These are phyloP conservation scores for Solanum raphanifolium DNA, from an alignment of 257 asterid genomes.

Conservation along the genomic window DNA sequence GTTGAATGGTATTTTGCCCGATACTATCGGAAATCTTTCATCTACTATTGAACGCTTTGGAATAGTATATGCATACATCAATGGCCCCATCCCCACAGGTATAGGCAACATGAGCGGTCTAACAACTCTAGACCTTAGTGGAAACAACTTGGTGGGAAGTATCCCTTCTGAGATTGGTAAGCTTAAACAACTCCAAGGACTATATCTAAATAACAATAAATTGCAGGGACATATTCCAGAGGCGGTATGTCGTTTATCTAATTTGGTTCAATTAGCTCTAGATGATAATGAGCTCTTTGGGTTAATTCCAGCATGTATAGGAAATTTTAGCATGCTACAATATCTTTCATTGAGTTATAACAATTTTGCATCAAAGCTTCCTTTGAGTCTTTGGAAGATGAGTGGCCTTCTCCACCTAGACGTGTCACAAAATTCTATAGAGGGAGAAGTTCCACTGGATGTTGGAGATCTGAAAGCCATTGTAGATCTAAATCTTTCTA, in stretches of 20 bases:
- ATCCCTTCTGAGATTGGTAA: neutral
- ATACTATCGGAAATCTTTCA: neutral
- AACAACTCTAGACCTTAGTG: rapidly evolving
- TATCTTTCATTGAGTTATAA: neutral
- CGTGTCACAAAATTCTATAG: neutral
- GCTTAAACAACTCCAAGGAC: neutral
- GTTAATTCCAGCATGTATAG: neutral
- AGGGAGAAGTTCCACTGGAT: neutral
- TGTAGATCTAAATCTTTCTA: neutral
- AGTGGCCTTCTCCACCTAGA: neutral
- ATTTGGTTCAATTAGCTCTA: neutral
- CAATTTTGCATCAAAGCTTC: neutral
- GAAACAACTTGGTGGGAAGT: neutral
- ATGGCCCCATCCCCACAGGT: neutral
- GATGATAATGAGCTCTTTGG: neutral
- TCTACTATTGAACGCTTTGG: rapidly evolving
- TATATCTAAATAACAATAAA: neutral
- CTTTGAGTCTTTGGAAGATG: neutral
- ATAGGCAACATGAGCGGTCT: neutral
- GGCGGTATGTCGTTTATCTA: neutral
- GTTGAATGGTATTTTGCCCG: neutral
- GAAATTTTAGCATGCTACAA: neutral
- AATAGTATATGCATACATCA: neutral
- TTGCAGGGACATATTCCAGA: neutral
- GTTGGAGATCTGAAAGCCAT: neutral